phyloP scores from a whole-genome alignment of 441 rosid genomes.

The Codiaeum variegatum region DNA sequence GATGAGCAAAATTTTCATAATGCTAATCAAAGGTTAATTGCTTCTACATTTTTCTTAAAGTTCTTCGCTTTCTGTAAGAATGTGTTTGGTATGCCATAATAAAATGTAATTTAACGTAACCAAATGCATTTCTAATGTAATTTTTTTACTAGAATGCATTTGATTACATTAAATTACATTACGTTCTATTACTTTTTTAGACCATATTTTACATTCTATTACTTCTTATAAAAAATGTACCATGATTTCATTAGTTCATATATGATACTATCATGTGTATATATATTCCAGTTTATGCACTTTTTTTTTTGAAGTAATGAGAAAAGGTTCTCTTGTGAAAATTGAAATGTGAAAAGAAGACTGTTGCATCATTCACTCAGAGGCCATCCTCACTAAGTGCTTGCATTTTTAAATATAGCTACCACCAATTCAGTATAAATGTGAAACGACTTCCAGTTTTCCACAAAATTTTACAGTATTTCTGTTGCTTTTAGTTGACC shows the following conservation, averaged over 20 bases:
- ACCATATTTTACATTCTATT: too few species aligned
- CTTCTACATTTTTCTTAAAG: constrained; percentile 1
- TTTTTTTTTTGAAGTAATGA: not conserved
- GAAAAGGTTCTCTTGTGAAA: not conserved
- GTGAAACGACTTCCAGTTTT: not conserved
- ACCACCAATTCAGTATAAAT: not conserved
- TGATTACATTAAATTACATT: too few species aligned
- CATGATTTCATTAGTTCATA: not conserved
- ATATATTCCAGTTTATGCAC: not conserved
- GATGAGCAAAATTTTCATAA: constrained; percentile 29
- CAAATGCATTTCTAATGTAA: too few species aligned
- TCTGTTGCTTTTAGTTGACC: not conserved
- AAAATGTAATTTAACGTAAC: too few species aligned
- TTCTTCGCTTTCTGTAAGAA: not conserved
- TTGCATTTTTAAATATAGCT: not conserved
- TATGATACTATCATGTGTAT: not conserved
- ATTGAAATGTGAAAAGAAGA: not conserved
- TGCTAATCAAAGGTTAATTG: constrained; percentile 39
- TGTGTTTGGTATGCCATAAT: too few species aligned
- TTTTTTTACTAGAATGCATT: too few species aligned
- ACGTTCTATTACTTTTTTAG: too few species aligned
- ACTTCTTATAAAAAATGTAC: too few species aligned
- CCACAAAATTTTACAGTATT: not conserved
- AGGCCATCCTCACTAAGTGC: not conserved
- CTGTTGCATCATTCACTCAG: not conserved